These are phyloP conservation scores for Spergularia azorica DNA, from an alignment of 179 eudicot species.

Conservation along the genomic window DNA sequence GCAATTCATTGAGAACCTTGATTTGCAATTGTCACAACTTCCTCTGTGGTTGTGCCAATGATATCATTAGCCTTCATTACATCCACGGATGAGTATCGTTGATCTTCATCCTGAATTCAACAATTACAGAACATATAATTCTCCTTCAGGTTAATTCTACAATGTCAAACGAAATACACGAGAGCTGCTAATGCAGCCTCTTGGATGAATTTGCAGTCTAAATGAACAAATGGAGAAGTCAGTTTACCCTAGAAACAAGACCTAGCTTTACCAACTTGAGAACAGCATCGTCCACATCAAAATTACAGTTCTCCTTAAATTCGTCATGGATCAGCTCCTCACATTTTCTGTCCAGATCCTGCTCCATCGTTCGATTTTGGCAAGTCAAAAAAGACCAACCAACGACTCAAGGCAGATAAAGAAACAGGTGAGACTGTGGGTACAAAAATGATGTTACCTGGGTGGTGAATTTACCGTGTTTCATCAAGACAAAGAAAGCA, in stretches of 20 bases:
- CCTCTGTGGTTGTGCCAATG: conserved; percentile 91
- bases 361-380: background rate
- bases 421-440: background rate
- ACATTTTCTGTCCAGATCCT: conserved; percentile 43
- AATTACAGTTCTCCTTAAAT: conserved; percentile 38
- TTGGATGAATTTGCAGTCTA: too few relatives aligned
- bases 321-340: conserved; percentile 39
- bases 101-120: conserved; percentile 55
- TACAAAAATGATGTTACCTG: conserved; percentile 23
- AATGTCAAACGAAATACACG: background rate
- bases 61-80: conserved; percentile 84
- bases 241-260: conserved; percentile 36
- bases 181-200: too few relatives aligned
- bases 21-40: conserved; percentile 67
- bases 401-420: background rate
- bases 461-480: conserved; percentile 35
- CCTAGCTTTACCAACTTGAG: conserved; percentile 37
- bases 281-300: conserved; percentile 47
- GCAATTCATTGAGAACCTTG: conserved; percentile 25
- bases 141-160: background rate
- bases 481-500: conserved; percentile 38
- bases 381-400: background rate
- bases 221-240: background rate
- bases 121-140: background rate
- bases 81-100: conserved; percentile 65